Evolutionary conservation across 2,329 filamentous ascomycete genomes (phyloP).

Genomic region (Aspergillus sp.): DNA sequence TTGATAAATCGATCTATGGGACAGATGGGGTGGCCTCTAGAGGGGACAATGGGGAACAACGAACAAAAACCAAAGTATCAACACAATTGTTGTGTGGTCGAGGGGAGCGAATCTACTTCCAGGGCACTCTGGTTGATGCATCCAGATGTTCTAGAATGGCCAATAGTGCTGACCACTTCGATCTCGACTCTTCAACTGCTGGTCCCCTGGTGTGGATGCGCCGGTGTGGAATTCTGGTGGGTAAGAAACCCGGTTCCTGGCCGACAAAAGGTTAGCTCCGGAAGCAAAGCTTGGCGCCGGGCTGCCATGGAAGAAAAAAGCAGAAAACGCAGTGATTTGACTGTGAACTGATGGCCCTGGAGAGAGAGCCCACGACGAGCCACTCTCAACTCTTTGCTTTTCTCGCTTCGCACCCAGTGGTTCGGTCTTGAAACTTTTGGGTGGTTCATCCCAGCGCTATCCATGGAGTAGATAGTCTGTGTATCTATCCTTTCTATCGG

Average conservation of each 20-base stretch:
- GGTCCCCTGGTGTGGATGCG: not conserved
- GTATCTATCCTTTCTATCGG: too few species aligned
- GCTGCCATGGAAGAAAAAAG: constrained; percentile 1
- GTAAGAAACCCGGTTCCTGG: constrained; percentile 10
- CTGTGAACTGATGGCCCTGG: too few species aligned
- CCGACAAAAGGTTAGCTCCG: constrained; percentile 3
- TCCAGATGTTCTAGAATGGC: constrained; percentile 4
- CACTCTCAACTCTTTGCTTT: not conserved
- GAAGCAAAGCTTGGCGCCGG: constrained; percentile 22
- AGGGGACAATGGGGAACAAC: constrained; percentile 7
- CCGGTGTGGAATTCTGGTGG: constrained; percentile 7
- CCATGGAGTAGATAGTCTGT: too few species aligned
- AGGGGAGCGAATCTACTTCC: not conserved
- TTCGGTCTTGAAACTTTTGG: not conserved
- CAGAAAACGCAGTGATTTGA: too few species aligned
- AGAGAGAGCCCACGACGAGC: not conserved
- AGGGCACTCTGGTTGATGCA: not conserved
- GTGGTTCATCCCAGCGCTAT: not conserved
- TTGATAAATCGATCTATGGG: not conserved
- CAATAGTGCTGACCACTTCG: not conserved
- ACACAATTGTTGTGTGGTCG: not conserved
- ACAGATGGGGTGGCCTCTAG: constrained; percentile 1
- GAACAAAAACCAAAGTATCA: not conserved
- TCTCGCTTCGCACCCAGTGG: not conserved
- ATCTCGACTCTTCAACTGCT: not conserved